Percentiles rank a stretch among this genome's conserved stretches.
These are phyloP conservation scores for Tricholoma sp. DNA, from an alignment of 768 basidiomycete species.

Conservation along the genomic window DNA sequence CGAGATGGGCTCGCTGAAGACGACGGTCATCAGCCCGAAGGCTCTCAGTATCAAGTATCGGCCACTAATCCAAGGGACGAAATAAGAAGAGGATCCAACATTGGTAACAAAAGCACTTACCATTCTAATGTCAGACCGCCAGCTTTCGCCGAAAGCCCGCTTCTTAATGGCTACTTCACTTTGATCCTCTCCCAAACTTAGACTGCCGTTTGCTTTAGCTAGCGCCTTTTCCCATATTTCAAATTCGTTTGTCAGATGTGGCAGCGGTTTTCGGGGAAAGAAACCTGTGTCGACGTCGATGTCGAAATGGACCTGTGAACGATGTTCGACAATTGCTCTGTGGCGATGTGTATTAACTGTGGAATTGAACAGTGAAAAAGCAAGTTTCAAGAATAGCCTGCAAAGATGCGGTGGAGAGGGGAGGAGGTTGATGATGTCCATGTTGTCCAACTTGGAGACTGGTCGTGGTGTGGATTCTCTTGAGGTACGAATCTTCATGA, in stretches of 20 bases:
- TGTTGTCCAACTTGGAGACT: conserved; percentile 12
- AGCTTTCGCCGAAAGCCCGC: conserved; percentile 53
- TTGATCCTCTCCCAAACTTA: conserved; percentile 56
- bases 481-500: background rate
- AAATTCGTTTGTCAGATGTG: conserved; percentile 48
- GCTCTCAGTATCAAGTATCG: conserved; percentile 51
- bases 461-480: background rate
- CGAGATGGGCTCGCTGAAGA: conserved; percentile 82
- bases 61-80: conserved; percentile 48
- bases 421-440: conserved; percentile 42
- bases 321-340: conserved; percentile 26
- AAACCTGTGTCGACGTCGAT: conserved; percentile 71
- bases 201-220: conserved; percentile 42
- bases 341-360: conserved; percentile 30
- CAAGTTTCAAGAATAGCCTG: conserved; percentile 41
- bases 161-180: conserved; percentile 42
- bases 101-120: conserved; percentile 39
- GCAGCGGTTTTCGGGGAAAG: conserved; percentile 65
- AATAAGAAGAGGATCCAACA: conserved; percentile 4
- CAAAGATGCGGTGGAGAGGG: conserved; percentile 51
- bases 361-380: conserved; percentile 41
- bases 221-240: conserved; percentile 70
- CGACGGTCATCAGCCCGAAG: conserved; percentile 52
- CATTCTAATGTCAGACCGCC: conserved; percentile 58
- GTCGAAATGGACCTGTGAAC: conserved; percentile 45